A percentile compares a stretch with the other conserved stretches of the same genome.
Evolutionary conservation across 1,284 basidiomycete genomes (phyloP).

Genomic region (Blastosporella zonata): DNA sequence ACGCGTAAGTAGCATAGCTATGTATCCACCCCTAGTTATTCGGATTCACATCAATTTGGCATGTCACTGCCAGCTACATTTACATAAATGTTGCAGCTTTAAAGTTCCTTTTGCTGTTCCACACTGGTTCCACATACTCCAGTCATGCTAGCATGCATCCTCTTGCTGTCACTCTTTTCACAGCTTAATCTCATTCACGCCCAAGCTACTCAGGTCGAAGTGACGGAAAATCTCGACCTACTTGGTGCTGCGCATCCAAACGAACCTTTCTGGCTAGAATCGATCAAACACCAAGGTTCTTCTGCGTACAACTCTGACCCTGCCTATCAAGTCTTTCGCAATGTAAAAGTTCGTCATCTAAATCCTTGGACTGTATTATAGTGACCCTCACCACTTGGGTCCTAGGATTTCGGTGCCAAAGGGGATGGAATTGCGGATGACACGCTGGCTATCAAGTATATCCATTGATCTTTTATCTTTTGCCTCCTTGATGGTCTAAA

Average conservation of each 20-base stretch:
- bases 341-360: conserved; percentile 48
- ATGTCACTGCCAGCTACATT: neutral
- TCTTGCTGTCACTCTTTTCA: conserved; percentile 10
- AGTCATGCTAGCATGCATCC: conserved; percentile 15
- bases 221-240: conserved; percentile 11
- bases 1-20: too few relatives aligned
- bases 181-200: conserved; percentile 1
- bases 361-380: neutral
- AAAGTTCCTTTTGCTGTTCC: neutral
- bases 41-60: neutral
- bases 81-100: neutral
- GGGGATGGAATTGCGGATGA: conserved; percentile 72
- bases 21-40: neutral
- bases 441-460: conserved; percentile 64
- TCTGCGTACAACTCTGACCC: conserved; percentile 58
- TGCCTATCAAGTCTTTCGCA: conserved; percentile 69
- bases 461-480: conserved; percentile 10
- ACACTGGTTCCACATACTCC: neutral
- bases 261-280: conserved; percentile 70
- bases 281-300: conserved; percentile 65
- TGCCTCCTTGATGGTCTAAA: conserved; percentile 3
- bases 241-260: conserved; percentile 48
- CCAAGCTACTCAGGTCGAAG: neutral
- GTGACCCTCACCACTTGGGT: neutral
- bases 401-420: conserved; percentile 48